These are phyloP conservation scores for Lactarius tabidus DNA, from an alignment of 768 basidiomycete species.

Conservation along the genomic window DNA sequence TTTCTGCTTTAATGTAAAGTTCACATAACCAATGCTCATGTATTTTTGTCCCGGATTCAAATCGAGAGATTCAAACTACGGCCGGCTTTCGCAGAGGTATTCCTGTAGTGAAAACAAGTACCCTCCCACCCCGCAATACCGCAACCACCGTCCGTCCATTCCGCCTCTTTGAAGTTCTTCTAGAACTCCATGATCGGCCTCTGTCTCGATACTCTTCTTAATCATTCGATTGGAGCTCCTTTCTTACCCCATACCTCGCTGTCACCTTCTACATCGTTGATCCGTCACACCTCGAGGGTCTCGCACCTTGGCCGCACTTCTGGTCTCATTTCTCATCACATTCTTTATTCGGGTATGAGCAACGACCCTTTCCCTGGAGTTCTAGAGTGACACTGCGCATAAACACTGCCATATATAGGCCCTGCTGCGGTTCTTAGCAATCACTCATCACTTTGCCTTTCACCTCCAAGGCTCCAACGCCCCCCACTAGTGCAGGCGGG, in stretches of 20 bases:
- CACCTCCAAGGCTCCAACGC: not conserved
- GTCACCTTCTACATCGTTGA: not conserved
- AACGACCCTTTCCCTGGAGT: not conserved
- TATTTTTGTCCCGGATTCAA: not conserved
- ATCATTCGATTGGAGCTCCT: not conserved
- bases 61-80: not conserved
- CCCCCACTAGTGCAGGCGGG: not conserved
- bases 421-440: not conserved
- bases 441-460: not conserved
- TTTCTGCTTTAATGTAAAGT: not conserved
- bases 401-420: not conserved
- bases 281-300: not conserved
- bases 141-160: not conserved
- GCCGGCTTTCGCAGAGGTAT: not conserved
- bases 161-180: not conserved
- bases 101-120: not conserved
- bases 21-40: not conserved
- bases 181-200: not conserved
- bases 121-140: not conserved
- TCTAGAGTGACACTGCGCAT: not conserved
- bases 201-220: not conserved
- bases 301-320: not conserved
- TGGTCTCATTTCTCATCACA: no score
- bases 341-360: not conserved
- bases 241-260: not conserved